Conservation (phyloP, 2,329 filamentous ascomycete species). For the Lasiodiplodia theobromae region DNA sequence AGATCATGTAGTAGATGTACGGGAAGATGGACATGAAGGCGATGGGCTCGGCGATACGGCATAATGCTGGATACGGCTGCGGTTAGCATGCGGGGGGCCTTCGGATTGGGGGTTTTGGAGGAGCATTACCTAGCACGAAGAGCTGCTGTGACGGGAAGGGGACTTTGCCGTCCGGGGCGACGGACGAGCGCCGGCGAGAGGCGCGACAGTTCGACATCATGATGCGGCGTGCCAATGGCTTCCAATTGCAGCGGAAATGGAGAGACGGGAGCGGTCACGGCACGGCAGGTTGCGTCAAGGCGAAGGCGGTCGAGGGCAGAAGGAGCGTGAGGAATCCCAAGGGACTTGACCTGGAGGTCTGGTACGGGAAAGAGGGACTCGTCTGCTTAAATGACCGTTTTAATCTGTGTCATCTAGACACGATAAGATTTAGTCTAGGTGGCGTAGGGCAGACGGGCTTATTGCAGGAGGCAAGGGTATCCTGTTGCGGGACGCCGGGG, state of each 20-base stretch:
- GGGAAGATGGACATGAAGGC: conserved; percentile 99
- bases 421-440: conserved; percentile 31
- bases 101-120: background rate
- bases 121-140: conserved; percentile 59
- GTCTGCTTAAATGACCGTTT: conserved; percentile 29
- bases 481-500: conserved; percentile 26
- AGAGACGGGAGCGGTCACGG: conserved; percentile 9
- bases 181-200: conserved; percentile 23
- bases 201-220: conserved; percentile 28
- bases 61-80: conserved; percentile 68
- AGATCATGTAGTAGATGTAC: conserved; percentile 97
- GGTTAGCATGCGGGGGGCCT: conserved; percentile 21
- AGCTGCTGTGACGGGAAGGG: conserved; percentile 66
- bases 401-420: conserved; percentile 30
- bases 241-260: conserved; percentile 15
- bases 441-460: conserved; percentile 30
- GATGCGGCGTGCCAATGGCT: conserved; percentile 19
- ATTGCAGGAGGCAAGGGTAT: conserved; percentile 30
- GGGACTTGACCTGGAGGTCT: conserved; percentile 21
- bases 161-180: conserved; percentile 37
- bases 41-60: conserved; percentile 97
- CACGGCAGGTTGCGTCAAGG: conserved; percentile 10
- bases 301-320: conserved; percentile 3
- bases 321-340: conserved; percentile 25
- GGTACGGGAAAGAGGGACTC: conserved; percentile 20